Base-by-base conservation (phyloP, 768 basidiomycete genomes). In the Pleurotus ostreatus region DNA sequence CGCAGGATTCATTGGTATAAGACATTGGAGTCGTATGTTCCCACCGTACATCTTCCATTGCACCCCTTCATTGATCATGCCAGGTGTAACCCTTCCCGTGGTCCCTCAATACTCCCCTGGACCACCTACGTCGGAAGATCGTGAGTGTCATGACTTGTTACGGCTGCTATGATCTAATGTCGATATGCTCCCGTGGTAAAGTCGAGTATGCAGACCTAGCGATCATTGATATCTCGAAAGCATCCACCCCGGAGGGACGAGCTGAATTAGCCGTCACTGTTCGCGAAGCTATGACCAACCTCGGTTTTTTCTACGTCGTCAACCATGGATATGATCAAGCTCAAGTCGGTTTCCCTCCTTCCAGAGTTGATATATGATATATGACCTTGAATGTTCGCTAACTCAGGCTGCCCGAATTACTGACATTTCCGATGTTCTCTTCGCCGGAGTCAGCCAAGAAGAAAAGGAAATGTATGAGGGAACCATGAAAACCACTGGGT, bases 281-380 rank as follows among this genome's bases (percentile, higher is more conserved):
- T 4, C 69, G 67, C 18, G 71, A 79, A 47, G 82, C 82, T 2
- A 74, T 84, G 70, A 59, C 63, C 1, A 66, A 63, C 3, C 67
- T 74, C 23, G 78, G 79, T 1, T 80, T 81, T 55, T 77, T 80
- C 65, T 80, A 79, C 56, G 73, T 75, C 16, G 65, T 79, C 18
- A 79, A 78, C 41, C 78, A 81, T 56, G 77, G 78, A 0, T 77
- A 74, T 55, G 70, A 68, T 1, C 48, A 65, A 4, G 63, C 65
- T 26, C 73, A 78, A 69, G 80, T 77, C 53, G 41, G 55, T 26
- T 13, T 8, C 30, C 30, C 30, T 30, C 30, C 4, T 3, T 6
- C 41, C 9, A 22, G 20, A 11, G 41, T 13, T 4, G 41, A 7
- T 44, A 11, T 6, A 44, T 44, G 20, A 44, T 44, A 44, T 44